Evolutionary conservation across 1,284 basidiomycete species (phyloP), one percentile per base, ranked within the genome.

Genomic region (Rhodotorula sp.): DNA sequence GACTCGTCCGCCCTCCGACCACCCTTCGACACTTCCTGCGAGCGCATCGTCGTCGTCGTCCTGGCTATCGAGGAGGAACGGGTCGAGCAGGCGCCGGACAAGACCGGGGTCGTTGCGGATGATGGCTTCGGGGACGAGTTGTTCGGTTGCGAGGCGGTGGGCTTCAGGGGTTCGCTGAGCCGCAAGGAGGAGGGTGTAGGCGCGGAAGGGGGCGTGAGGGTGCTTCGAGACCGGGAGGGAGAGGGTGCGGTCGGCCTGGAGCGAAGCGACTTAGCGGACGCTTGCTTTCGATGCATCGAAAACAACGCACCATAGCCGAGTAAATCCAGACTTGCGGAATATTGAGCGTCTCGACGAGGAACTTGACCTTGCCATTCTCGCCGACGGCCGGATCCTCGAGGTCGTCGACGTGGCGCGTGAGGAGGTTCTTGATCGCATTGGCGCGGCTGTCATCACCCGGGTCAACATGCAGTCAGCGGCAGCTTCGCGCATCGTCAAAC

Each of bases 61-160:
- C 3, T 93, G 86, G 22, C 84, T 80, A 48, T 85, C 85, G 20
- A 84, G 84, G 39, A 84, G 84, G 74, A 98, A 88, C 2, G 84
- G 84, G 56, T 82, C 82, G 75, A 98, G 91, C 19, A 98, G 79
- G n/a, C 84, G 84, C 47, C 83, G 83, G n/a, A 98, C 82, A 13
- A 95, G 82, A 2, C 84, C 85, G 13, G 88, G 80, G 79, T 98
- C 94, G 59, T 88, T 86, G 15, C 91, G 85, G 55, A 97, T 84
- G 63, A 97, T 84, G 0, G 90, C 91, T 76, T 98, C 95, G 1
- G 93, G 91, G 13, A 91, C 92, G n/a, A 99, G 85, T 73, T 93
- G 88, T 10, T 84, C 81, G 39, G 93, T 84, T 2, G 91, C 91
- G 30, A 96, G 83, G 52, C 88, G 86, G 79, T 97, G 94, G 1